Evolutionary conservation across 345 rosid genomes (phyloP), one percentile per base, ranked within the genome.

Genomic region (Trapa bicornis): DNA sequence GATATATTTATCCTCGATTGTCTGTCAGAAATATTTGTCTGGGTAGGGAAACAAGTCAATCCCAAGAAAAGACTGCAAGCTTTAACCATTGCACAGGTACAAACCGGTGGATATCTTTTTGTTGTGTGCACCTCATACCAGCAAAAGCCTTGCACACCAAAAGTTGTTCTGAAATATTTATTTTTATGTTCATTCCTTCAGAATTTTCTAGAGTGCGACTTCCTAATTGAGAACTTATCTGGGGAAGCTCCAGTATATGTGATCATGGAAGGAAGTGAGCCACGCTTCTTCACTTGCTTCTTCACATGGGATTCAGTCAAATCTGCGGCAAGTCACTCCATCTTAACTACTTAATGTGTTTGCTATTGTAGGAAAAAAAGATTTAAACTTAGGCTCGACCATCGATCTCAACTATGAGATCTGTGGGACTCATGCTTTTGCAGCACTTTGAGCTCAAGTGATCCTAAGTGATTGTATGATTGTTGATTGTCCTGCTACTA

Each of bases 11-110:
- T 95, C 77, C 87, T 95, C 74, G 89, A 95, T 83, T 82, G 87
- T 80, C 92, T 84, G 76, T 83, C 88, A 41, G 90, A 84, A 70
- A 78, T 89, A 72, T 95, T 78, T 86, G 89, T 91, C 65, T 95
- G 99, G 99, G 92, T 89, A 37, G 99, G 99, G 57, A 92, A 87
- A 75, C 84, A 85, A 75, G 99, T 87, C 65, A 93, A 91, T 71
- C 48, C 89, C 64, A 86, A 88, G 82, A 91, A 68, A 48, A 89
- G 78, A 80, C 42, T 74, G 39, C 85, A 83, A 58, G 89, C 85
- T 72, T 78, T 91, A 65, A 74, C 78, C 39, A 88, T 86, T 67
- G 98, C 92, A 62, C 88, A 88, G 98, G 99, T 95, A 83, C 57
- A 71, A 58, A 67, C n/a, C 36, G 54, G 48, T 13, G 68, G 37